A percentile compares a stretch with the other conserved stretches of the same genome.
These are phyloP conservation scores for Colletotrichum sp. DNA, from an alignment of 2,329 filamentous ascomycete species.

Conservation along the genomic window DNA sequence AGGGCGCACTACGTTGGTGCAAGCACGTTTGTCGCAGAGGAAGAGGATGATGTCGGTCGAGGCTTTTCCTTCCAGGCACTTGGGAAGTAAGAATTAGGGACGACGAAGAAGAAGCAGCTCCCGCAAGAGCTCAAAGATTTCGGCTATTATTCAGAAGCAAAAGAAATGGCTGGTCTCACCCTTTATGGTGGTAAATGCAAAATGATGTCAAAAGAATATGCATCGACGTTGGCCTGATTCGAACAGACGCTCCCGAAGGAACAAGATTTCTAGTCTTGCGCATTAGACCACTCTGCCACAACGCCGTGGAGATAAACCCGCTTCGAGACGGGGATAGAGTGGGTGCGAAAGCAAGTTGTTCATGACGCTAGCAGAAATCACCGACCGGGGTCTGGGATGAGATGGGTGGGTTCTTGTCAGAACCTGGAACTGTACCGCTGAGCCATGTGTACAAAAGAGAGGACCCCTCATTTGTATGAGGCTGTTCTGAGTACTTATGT, in stretches of 20 bases:
- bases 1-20: constrained; percentile 1
- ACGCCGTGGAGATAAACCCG: background rate
- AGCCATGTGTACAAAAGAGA: no score
- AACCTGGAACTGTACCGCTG: no score
- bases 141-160: background rate
- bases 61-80: constrained; percentile 6
- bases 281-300: constrained; percentile 21
- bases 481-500: no score
- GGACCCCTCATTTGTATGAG: no score
- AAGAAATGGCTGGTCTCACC: background rate
- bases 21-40: constrained; percentile 1
- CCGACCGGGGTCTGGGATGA: background rate
- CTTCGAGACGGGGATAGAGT: background rate
- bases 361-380: background rate
- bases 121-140: background rate
- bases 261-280: constrained; percentile 21
- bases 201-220: background rate
- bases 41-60: background rate
- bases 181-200: background rate
- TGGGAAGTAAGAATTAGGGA: background rate
- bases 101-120: background rate
- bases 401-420: constrained; percentile 61
- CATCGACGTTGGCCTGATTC: constrained; percentile 18
- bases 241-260: constrained; percentile 20
- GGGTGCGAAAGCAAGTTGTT: background rate